phyloP scores from a whole-genome alignment of 2,329 filamentous ascomycete genomes.

The Pseudocercospora pini-densiflorae region DNA sequence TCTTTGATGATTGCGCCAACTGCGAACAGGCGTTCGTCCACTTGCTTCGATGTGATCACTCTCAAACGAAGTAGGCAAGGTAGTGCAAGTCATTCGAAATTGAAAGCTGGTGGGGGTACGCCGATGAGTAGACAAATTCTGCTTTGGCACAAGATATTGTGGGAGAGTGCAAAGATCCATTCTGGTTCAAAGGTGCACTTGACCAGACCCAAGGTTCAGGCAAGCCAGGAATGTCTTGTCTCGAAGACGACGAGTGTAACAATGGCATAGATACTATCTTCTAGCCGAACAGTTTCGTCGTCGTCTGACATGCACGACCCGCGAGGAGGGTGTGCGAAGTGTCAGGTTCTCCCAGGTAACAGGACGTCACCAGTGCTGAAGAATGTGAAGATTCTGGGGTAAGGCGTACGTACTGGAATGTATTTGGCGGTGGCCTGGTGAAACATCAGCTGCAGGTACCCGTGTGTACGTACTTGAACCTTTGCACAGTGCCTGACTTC shows the following conservation, averaged over 20 bases:
- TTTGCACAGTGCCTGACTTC: background rate
- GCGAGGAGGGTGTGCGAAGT: background rate
- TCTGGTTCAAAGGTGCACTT: conserved; percentile 26
- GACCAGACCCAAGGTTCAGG: conserved; percentile 26
- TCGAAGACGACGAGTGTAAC: conserved; percentile 37
- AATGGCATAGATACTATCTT: conserved; percentile 27
- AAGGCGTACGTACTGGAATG: conserved; percentile 22
- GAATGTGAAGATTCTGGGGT: conserved; percentile 18
- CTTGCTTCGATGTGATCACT: conserved; percentile 25
- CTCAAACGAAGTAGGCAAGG: conserved; percentile 28
- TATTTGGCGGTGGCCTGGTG: conserved; percentile 14
- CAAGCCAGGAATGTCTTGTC: conserved; percentile 32
- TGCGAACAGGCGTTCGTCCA: conserved; percentile 22
- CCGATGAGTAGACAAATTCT: conserved; percentile 19
- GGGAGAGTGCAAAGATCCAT: conserved; percentile 16
- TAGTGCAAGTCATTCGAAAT: conserved; percentile 27
- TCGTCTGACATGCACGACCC: conserved; percentile 25
- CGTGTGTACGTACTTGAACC: background rate
- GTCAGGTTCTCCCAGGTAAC: conserved; percentile 32
- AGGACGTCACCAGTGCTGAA: conserved; percentile 15
- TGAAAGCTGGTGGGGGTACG: conserved; percentile 25
- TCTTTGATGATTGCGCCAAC: conserved; percentile 29
- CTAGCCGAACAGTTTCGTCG: conserved; percentile 7
- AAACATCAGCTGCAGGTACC: conserved; percentile 2
- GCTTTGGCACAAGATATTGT: conserved; percentile 18